A percentile compares a stretch with the other conserved stretches of the same genome.
Evolutionary conservation across 2,329 filamentous ascomycete species (phyloP).

Genomic region (Acarospora socialis): DNA sequence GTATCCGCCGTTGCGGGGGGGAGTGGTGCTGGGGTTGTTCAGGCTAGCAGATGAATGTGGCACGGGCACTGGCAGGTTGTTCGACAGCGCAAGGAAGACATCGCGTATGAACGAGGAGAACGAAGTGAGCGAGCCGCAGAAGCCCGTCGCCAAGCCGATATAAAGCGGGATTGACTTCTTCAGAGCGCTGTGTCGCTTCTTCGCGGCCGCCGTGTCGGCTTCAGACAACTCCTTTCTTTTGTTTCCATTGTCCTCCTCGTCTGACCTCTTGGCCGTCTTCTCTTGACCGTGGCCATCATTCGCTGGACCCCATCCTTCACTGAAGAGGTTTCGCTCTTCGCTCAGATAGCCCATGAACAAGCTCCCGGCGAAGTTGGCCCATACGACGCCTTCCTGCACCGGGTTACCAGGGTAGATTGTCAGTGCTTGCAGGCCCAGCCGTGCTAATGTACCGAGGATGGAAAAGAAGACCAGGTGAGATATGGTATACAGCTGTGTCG

Average conservation of each 20-base stretch:
- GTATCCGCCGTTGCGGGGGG: constrained; percentile 54
- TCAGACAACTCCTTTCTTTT: constrained; percentile 7
- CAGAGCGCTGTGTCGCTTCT: constrained; percentile 44
- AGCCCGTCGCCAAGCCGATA: constrained; percentile 71
- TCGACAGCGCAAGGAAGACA: constrained; percentile 62
- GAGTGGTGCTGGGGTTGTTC: constrained; percentile 22
- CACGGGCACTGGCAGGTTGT: constrained; percentile 48
- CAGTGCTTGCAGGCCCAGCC: constrained; percentile 64
- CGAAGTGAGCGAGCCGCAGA: constrained; percentile 79
- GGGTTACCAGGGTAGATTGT: constrained; percentile 69
- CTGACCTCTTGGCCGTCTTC: constrained; percentile 19
- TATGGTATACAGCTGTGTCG: constrained; percentile 53
- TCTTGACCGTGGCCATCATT: constrained; percentile 24
- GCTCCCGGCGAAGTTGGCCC: constrained; percentile 77
- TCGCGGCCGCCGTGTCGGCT: constrained; percentile 24
- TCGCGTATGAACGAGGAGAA: constrained; percentile 81
- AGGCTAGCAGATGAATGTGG: constrained; percentile 22
- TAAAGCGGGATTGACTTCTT: constrained; percentile 87
- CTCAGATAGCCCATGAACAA: constrained; percentile 72
- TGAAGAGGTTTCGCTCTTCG: constrained; percentile 65
- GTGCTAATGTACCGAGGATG: constrained; percentile 67
- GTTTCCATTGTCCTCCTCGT: constrained; percentile 5
- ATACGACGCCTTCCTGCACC: constrained; percentile 58
- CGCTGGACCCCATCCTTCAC: constrained; percentile 48
- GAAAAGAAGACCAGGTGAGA: constrained; percentile 79